Evolutionary conservation across 768 basidiomycete species (phyloP).

Genomic region (Termitomyces eurrhizus): DNA sequence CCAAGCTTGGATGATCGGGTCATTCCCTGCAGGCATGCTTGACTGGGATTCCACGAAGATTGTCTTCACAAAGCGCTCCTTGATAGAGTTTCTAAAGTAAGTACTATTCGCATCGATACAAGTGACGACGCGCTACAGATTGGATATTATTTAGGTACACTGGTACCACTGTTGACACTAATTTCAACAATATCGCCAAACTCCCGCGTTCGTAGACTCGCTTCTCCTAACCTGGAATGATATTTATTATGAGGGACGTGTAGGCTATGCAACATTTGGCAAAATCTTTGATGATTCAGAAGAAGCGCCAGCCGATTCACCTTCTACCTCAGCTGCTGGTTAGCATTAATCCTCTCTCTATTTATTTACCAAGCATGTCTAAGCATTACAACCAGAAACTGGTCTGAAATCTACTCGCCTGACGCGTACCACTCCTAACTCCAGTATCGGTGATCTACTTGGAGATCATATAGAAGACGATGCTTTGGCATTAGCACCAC

Average conservation of each 20-base stretch:
- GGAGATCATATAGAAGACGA: conserved; percentile 45
- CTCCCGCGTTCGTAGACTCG: conserved; percentile 54
- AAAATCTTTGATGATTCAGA: conserved; percentile 33
- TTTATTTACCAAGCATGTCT: neutral
- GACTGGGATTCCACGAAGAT: conserved; percentile 78
- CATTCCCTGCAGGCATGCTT: conserved; percentile 55
- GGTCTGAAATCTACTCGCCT: conserved; percentile 54
- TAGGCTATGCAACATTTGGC: conserved; percentile 73
- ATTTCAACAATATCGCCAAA: conserved; percentile 69
- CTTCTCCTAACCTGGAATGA: neutral
- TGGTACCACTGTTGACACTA: conserved; percentile 73
- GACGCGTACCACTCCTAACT: conserved; percentile 52
- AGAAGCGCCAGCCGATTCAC: conserved; percentile 11
- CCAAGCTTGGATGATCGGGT: neutral
- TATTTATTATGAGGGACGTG: conserved; percentile 1
- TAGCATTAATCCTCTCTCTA: neutral
- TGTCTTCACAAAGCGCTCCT: conserved; percentile 73
- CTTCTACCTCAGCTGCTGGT: conserved; percentile 5
- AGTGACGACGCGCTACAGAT: neutral
- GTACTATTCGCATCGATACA: conserved; percentile 13
- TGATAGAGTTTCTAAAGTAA: conserved; percentile 78
- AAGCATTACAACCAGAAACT: conserved; percentile 18
- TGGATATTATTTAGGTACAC: conserved; percentile 47
- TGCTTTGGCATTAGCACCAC: conserved; percentile 56
- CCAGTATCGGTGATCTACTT: conserved; percentile 50